Evolutionary conservation across 1,284 basidiomycete genomes (phyloP).

Genomic region (Cryptococcus amylolentus): DNA sequence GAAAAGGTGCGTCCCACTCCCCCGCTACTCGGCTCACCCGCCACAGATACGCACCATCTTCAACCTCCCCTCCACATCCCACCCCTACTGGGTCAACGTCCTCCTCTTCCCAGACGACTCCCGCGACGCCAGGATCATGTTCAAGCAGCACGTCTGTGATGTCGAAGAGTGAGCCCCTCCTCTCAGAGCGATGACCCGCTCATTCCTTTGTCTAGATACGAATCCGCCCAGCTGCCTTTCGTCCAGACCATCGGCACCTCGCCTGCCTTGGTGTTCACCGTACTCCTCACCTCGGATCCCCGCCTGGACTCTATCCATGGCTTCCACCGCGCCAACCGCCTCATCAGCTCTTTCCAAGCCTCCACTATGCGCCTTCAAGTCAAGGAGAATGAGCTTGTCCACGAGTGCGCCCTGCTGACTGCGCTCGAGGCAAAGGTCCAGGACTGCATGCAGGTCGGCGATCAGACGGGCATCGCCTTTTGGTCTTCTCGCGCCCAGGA

Average conservation of each 20-base stretch:
- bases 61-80: conserved; percentile 43
- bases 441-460: conserved; percentile 22
- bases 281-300: conserved; percentile 45
- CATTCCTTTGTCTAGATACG: conserved; percentile 33
- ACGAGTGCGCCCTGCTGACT: conserved; percentile 30
- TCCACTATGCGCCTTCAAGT: conserved; percentile 25
- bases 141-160: conserved; percentile 50
- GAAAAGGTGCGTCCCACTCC: conserved; percentile 38
- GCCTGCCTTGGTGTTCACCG: conserved; percentile 45
- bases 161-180: conserved; percentile 39
- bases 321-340: conserved; percentile 37
- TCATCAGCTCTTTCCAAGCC: conserved; percentile 24
- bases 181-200: neutral
- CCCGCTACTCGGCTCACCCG: too few species aligned
- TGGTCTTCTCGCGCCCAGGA: conserved; percentile 39
- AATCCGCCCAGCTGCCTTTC: conserved; percentile 40
- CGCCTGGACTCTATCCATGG: conserved; percentile 40
- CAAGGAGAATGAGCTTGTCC: conserved; percentile 31
- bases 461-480: conserved; percentile 32
- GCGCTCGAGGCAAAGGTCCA: conserved; percentile 37
- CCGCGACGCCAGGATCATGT: conserved; percentile 43
- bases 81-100: conserved; percentile 46
- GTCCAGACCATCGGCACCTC: conserved; percentile 25
- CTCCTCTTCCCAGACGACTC: conserved; percentile 45
- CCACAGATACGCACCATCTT: conserved; percentile 42